Evolutionary conservation across 371 early-diverging fungal genomes (phyloP), one percentile per base, ranked within the genome.

Genomic region (Mortierella sp.): DNA sequence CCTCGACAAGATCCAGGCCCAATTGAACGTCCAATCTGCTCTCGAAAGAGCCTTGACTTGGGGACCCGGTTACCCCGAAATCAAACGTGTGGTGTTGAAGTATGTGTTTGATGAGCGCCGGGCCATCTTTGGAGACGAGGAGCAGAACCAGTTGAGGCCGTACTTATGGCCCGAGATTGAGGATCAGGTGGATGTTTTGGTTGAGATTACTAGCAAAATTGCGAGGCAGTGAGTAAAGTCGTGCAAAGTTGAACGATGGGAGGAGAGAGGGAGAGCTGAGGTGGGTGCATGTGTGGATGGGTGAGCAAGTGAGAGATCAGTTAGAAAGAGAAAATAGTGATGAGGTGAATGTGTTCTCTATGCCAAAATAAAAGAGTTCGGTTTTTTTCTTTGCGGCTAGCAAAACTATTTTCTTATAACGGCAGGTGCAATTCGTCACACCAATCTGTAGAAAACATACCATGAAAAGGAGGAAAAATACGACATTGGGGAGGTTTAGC

Each of bases 131-230:
- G 84, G 84, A 8, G 70, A 75, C 11, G 84, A 84, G 26, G 70
- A 73, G 14, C 57, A n/a, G 5, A 84, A 76, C 65, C 72, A 72
- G 45, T 19, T 84, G 55, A 47, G 81, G 52, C 81, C 84, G 16
- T 84, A 84, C 70, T 42, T 84, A 31, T 84, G 78, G 78, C 79
- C 84, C 2, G 81, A 84, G 52, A 73, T 76, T 58, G 79, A 80
- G 24, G 74, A 79, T 31, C 81, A 84, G 52, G 79, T 81, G 21
- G 81, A 84, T 21, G 74, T 79, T 9, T 54, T 84, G 13, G 84
- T 84, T 9, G 78, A 84, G 44, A 72, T 84, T 45, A 84, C 84
- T 4, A 84, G 84, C 57, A 76, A 73, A 45, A 81, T 84, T 19
- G 84, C 84, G 6, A 68, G 79, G 31, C 81, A 81, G 45, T 81